phyloP scores from a whole-genome alignment of 352 stramenopile species.

The Peronospora tabacina region DNA sequence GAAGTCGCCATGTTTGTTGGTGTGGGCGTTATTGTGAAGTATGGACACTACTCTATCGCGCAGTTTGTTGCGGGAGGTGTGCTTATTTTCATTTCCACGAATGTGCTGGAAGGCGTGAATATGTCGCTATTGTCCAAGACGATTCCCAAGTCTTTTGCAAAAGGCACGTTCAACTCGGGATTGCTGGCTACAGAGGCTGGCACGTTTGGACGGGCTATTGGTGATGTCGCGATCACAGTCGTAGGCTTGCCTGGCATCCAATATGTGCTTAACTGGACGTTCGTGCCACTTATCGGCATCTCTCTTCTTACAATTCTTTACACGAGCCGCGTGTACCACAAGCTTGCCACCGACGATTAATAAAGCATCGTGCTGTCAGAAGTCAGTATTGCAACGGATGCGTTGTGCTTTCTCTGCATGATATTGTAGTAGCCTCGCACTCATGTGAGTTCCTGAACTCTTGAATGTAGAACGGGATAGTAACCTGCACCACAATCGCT shows the following conservation, averaged over 20 bases:
- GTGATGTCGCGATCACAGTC: conserved; percentile 81
- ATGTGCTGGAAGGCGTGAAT: conserved; percentile 91
- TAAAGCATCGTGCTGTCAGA: conserved; percentile 1
- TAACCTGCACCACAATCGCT: neutral
- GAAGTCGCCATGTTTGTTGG: conserved; percentile 85
- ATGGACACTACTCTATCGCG: conserved; percentile 69
- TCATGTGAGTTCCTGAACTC: conserved; percentile 12
- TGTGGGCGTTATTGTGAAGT: conserved; percentile 83
- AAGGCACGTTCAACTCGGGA: conserved; percentile 92
- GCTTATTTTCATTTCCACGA: conserved; percentile 89
- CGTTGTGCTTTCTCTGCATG: neutral
- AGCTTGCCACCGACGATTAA: conserved; percentile 56
- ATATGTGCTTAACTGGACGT: conserved; percentile 83
- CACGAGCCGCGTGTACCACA: conserved; percentile 60
- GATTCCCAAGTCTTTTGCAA: conserved; percentile 88
- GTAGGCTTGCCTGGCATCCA: conserved; percentile 72
- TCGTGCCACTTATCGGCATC: conserved; percentile 53
- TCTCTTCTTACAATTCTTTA: conserved; percentile 56
- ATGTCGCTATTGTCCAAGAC: conserved; percentile 91
- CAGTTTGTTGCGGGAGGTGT: conserved; percentile 86
- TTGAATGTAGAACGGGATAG: conserved; percentile 10
- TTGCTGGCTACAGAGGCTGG: conserved; percentile 90
- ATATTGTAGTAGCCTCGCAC: conserved; percentile 1
- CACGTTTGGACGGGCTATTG: conserved; percentile 83
- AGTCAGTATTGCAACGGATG: conserved; percentile 2